These are phyloP conservation scores for Nigrograna mackinnonii DNA, from an alignment of 2,329 filamentous ascomycete genomes.

Conservation along the genomic window DNA sequence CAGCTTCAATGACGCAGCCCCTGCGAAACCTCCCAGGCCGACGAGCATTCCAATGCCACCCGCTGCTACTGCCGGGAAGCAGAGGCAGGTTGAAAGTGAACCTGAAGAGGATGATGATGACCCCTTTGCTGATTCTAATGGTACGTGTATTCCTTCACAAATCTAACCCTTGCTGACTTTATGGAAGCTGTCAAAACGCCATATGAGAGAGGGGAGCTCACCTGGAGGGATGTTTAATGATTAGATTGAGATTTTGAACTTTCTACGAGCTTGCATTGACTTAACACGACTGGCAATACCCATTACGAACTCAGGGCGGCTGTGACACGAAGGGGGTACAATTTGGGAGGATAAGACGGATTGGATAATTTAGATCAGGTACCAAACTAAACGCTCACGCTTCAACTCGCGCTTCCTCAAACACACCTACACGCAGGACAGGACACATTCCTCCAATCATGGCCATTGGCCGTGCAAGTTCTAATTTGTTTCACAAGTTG, in stretches of 20 bases:
- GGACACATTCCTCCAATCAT: no score
- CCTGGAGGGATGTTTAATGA: slow-evolving; percentile 45
- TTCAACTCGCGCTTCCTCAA: no score
- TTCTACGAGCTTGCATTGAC: neutral
- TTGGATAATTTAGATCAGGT: no score
- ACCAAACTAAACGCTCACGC: no score
- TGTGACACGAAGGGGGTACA: no score
- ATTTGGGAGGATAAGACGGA: no score
- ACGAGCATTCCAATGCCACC: slow-evolving; percentile 43
- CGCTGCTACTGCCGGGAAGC: slow-evolving; percentile 34
- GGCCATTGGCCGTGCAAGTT: no score
- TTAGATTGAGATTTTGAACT: neutral
- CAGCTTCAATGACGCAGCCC: slow-evolving; percentile 47
- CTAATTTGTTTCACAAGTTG: slow-evolving; percentile 1
- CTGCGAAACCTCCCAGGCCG: slow-evolving; percentile 54
- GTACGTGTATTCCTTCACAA: slow-evolving; percentile 15
- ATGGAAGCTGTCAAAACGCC: slow-evolving; percentile 57
- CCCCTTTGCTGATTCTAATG: slow-evolving; percentile 84
- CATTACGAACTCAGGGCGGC: no score
- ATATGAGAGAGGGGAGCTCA: slow-evolving; percentile 36
- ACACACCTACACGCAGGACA: no score
- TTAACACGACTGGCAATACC: neutral
- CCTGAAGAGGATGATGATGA: slow-evolving; percentile 68
- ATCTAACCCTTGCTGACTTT: slow-evolving; percentile 10
- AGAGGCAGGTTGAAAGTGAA: slow-evolving; percentile 57